phyloP scores from a whole-genome alignment of 176 grass and related monocot species.

The Aegilops umbellulata region DNA sequence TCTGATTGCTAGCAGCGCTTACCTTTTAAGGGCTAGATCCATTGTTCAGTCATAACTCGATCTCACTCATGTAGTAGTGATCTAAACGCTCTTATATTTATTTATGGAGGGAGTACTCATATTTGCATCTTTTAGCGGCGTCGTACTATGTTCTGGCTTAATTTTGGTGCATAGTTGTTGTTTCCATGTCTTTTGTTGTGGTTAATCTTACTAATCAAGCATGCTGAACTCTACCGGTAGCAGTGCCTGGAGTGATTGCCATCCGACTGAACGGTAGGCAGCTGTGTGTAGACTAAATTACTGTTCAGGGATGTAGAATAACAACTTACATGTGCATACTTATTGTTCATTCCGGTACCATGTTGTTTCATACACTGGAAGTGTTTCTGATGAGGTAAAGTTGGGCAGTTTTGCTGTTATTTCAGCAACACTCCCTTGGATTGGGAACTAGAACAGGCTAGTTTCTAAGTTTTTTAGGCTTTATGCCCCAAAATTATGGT shows the following conservation, averaged over 20 bases:
- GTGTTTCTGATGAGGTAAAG: background rate
- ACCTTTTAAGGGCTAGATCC: slow-evolving; percentile 24
- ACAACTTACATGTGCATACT: background rate
- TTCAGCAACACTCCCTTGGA: background rate
- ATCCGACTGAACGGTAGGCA: background rate
- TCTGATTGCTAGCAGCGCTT: background rate
- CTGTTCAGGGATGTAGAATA: background rate
- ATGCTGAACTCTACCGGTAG: background rate
- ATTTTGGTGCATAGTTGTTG: background rate
- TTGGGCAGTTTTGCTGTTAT: background rate
- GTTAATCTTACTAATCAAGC: slow-evolving; percentile 10
- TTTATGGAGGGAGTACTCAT: background rate
- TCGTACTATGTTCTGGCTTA: background rate
- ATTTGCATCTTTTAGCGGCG: background rate
- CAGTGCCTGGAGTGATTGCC: background rate
- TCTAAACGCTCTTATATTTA: no score
- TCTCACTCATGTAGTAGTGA: background rate
- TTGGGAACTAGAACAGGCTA: background rate
- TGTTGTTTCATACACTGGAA: background rate
- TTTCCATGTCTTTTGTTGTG: background rate
- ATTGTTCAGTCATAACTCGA: background rate
- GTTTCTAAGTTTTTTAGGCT: slow-evolving; percentile 9
- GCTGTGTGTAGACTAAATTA: background rate
- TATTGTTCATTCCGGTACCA: background rate
- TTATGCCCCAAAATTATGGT: background rate